Conservation (phyloP, 495 filamentous ascomycete species). For the Lasiosphaeria hispida region DNA sequence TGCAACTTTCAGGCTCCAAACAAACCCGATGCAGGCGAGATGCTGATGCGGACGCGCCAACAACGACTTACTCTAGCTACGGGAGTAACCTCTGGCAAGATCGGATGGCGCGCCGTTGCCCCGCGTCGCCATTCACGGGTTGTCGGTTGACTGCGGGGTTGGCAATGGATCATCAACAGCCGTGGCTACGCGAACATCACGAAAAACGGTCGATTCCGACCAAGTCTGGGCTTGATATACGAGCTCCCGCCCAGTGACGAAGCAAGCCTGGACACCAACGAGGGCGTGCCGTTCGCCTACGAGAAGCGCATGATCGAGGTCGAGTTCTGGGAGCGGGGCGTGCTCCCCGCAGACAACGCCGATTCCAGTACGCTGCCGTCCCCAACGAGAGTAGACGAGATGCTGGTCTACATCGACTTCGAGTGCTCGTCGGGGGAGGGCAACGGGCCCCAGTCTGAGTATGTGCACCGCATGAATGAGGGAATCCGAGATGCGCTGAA, state of each 20-base stretch:
- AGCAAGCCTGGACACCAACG: slow-evolving; percentile 30
- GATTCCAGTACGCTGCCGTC: no score
- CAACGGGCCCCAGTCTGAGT: slow-evolving; percentile 29
- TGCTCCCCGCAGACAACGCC: background rate
- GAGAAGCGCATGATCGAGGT: slow-evolving; percentile 30
- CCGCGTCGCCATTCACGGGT: slow-evolving; percentile 32
- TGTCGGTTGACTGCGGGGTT: slow-evolving; percentile 35
- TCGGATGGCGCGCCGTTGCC: slow-evolving; percentile 43
- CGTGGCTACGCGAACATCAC: slow-evolving; percentile 44
- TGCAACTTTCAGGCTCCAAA: no score
- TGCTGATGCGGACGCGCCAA: background rate
- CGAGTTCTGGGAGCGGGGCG: slow-evolving; percentile 14
- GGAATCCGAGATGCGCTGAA: slow-evolving; percentile 37
- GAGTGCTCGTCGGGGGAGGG: slow-evolving; percentile 16
- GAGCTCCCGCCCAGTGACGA: slow-evolving; percentile 33
- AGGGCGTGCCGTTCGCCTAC: slow-evolving; percentile 39
- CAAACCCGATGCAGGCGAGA: no score
- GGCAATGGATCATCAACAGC: slow-evolving; percentile 44
- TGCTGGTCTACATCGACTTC: slow-evolving; percentile 41
- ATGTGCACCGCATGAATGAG: slow-evolving; percentile 39
- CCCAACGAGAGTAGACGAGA: slow-evolving; percentile 13
- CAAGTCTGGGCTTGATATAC: slow-evolving; percentile 43
- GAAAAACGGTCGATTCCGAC: slow-evolving; percentile 10
- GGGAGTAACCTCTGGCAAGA: slow-evolving; percentile 42
- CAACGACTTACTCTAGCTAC: slow-evolving; percentile 39